These are phyloP conservation scores for Tricholoma furcatifolium DNA, from an alignment of 768 basidiomycete genomes.

Conservation along the genomic window DNA sequence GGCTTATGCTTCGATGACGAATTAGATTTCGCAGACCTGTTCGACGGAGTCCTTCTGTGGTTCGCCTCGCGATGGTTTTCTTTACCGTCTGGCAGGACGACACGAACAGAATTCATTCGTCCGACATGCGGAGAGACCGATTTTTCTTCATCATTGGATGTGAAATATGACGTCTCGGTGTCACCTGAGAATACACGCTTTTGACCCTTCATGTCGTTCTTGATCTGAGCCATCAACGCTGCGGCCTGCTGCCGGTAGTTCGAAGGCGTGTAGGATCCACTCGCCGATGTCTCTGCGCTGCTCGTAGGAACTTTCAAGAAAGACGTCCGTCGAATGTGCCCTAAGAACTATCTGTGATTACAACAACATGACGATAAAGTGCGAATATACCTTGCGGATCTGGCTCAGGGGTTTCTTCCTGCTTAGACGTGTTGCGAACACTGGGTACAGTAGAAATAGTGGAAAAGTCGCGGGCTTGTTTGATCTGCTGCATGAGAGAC, in stretches of 20 bases:
- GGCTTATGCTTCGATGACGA: constrained; percentile 21
- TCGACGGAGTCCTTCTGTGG: constrained; percentile 27
- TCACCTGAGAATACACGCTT: constrained; percentile 74
- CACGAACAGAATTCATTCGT: constrained; percentile 11
- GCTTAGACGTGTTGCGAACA: constrained; percentile 25
- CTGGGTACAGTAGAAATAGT: constrained; percentile 66
- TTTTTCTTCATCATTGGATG: constrained; percentile 32
- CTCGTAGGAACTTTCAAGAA: constrained; percentile 32
- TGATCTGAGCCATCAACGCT: constrained; percentile 83
- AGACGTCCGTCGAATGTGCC: constrained; percentile 29
- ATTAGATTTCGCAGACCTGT: constrained; percentile 12
- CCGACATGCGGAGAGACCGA: constrained; percentile 13
- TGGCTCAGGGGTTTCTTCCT: constrained; percentile 13
- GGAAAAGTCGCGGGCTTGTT: constrained; percentile 74
- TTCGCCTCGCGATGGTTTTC: constrained; percentile 30
- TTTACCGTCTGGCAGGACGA: constrained; percentile 22
- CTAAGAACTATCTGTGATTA: constrained; percentile 16
- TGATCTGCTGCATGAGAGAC: constrained; percentile 79
- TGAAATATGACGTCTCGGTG: constrained; percentile 50
- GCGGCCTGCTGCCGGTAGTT: constrained; percentile 77
- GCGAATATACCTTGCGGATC: constrained; percentile 20
- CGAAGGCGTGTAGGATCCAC: constrained; percentile 53
- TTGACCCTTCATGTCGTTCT: constrained; percentile 70
- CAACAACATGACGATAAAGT: not conserved
- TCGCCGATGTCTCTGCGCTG: constrained; percentile 27